Evolutionary conservation across 768 basidiomycete genomes (phyloP), one percentile per base, ranked within the genome.

Genomic region (Amanita molliuscula): DNA sequence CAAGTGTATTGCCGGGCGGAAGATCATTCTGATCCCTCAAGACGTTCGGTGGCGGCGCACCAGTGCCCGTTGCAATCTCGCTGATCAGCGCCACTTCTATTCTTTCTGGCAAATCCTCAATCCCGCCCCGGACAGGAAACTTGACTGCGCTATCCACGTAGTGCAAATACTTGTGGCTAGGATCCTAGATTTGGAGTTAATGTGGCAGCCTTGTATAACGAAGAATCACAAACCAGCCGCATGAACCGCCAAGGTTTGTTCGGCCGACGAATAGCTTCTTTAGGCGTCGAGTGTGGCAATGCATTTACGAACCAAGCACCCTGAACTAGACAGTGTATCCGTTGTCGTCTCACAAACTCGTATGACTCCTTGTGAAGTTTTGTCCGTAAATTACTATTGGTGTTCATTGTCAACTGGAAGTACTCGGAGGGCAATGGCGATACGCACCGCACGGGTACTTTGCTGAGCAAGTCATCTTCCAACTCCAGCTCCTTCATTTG

Each of bases 231-330:
- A 64, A 90, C 89, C 63, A 95, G 65, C 56, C 92, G 75, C 73
- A 93, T 81, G 64, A 94, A 95, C 40, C 88, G 74, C 91, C 91
- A 95, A 2, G 80, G 81, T 34, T 79, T 72, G 25, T 65, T 75
- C 1, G 81, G 79, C 37, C 82, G 73, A 42, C 80, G 76, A 40
- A 71, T 59, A 15, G 70, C 66, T 21, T 81, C 79, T 42, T 78
- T 74, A 11, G 74, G 73, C 18, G 74, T 63, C 6, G 67, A 66
- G 36, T 73, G 65, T 0, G 82, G 80, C 34, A 85, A 66, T 1
- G 82, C 90, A 58, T 84, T 91, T 54, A 88, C 78, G 64, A 96
- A 94, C 92, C 92, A 96, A 18, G 89, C 86, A 28, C 92, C 92
- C 61, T 91, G 84, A 41, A 90, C 68, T 34, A 96, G 65, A 59